phyloP scores from a whole-genome alignment of 2,329 filamentous ascomycete species.

The Pseudocercospora musae region DNA sequence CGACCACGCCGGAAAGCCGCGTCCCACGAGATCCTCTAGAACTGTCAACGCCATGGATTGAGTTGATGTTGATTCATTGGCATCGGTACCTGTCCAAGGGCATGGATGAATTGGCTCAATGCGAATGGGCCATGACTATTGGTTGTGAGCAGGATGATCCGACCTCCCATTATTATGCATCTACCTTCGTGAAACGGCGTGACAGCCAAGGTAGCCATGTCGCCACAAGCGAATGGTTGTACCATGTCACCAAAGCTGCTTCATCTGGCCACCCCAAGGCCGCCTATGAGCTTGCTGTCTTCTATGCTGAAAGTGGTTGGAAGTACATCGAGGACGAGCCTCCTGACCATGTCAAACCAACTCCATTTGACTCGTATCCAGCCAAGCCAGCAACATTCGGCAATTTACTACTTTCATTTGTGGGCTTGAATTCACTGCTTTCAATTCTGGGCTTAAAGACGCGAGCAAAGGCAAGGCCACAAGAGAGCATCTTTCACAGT shows the following conservation, averaged over 20 bases:
- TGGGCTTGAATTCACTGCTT: slow-evolving; percentile 4
- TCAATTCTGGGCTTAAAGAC: slow-evolving; percentile 7
- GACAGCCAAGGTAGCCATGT: slow-evolving; percentile 21
- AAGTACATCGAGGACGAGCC: slow-evolving; percentile 35
- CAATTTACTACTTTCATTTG: neutral
- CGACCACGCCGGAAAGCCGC: neutral
- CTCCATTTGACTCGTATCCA: slow-evolving; percentile 34
- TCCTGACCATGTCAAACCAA: slow-evolving; percentile 33
- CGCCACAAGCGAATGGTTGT: slow-evolving; percentile 40
- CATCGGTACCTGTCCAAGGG: slow-evolving; percentile 8
- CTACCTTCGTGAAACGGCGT: slow-evolving; percentile 22
- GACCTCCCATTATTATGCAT: slow-evolving; percentile 39
- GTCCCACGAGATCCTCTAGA: slow-evolving; percentile 18
- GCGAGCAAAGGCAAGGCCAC: slow-evolving; percentile 5
- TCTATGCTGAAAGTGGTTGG: slow-evolving; percentile 37
- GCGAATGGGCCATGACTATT: slow-evolving; percentile 34
- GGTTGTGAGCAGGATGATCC: slow-evolving; percentile 45
- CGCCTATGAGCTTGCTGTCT: slow-evolving; percentile 38
- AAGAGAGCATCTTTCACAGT: slow-evolving; percentile 27
- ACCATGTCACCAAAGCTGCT: slow-evolving; percentile 46
- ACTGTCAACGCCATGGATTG: slow-evolving; percentile 33
- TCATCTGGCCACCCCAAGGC: slow-evolving; percentile 40
- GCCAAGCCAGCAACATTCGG: neutral
- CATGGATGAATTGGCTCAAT: slow-evolving; percentile 22
- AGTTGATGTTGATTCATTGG: slow-evolving; percentile 27